These are phyloP conservation scores for Pyronema omphalodes DNA, from an alignment of 495 filamentous ascomycete genomes.

Conservation along the genomic window DNA sequence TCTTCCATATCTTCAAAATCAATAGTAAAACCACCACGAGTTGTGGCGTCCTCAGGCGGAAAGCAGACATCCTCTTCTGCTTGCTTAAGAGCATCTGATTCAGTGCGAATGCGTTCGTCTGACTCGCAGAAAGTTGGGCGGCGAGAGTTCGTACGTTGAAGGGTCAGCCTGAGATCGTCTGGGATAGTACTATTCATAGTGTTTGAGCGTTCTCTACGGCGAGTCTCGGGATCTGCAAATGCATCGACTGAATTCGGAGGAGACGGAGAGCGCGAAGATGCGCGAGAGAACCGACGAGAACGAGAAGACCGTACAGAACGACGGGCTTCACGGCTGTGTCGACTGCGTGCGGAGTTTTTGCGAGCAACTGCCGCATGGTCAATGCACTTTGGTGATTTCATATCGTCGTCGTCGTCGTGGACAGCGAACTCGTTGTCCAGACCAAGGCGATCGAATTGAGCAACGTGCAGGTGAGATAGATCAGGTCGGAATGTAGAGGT, in stretches of 20 bases:
- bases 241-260: conserved; percentile 95
- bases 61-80: conserved; percentile 92
- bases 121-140: conserved; percentile 33
- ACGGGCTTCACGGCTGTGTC: too few species aligned
- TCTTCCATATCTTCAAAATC: conserved; percentile 25
- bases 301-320: conserved; percentile 26
- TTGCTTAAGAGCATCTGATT: conserved; percentile 28
- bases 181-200: conserved; percentile 19
- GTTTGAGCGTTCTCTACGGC: conserved; percentile 35
- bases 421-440: conserved; percentile 69
- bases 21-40: conserved; percentile 13
- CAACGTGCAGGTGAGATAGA: conserved; percentile 28
- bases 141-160: conserved; percentile 26
- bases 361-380: conserved; percentile 28
- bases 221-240: conserved; percentile 57
- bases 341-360: conserved; percentile 10
- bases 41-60: conserved; percentile 18
- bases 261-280: conserved; percentile 51
- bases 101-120: conserved; percentile 18
- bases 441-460: conserved; percentile 31
- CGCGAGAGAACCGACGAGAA: conserved; percentile 28
- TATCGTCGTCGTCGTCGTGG: conserved; percentile 41
- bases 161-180: conserved; percentile 33
- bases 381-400: conserved; percentile 30
- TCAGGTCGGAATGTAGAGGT: conserved; percentile 24